Base-by-base conservation (phyloP, 1,284 basidiomycete species). In the Fereydounia khargensis region DNA sequence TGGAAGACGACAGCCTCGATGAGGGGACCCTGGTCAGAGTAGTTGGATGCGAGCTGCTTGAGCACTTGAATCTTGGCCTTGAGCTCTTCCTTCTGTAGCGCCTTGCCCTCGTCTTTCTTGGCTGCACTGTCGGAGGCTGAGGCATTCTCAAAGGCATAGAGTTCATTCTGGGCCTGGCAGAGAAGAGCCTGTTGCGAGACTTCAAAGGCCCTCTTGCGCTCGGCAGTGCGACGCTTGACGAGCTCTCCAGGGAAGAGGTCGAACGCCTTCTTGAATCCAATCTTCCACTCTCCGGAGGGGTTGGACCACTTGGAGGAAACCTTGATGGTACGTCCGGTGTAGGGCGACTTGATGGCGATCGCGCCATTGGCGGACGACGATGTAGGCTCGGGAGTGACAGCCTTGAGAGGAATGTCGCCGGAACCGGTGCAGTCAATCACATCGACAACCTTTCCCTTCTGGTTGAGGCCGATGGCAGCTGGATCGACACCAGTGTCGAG, bases 401-500 rank as follows among this genome's bases (percentile, higher is more conserved):
- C 27, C n/a, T 44, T 44, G 20, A 71, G 65, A 3, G 58, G 40
- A 4, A 73, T 50, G 33, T 74, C 72, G 20, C 69, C 71, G 6
- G 63, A 56, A 16, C 72, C 73, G 10, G 64, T 70, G 54, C 76
- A 77, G 62, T 77, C 76, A 33, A 77, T 76, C 14, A 76, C 65
- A 28, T 77, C 76, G 35, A 76, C 74, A 8, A 77, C 58, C 52
- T 75, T 76, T 44, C 68, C 73, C 27, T 61, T 60, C 5, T 56
- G 58, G 25, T 68, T 55, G 31, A 77, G 69, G 13, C 76, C 76
- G 24, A 68, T 49, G 7, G 76, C 73, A 19, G 74, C 76, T 2
- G 73, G 73, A 38, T 77, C 76, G 11, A 76, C 70, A 35, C 76
- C 76, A 2, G 76, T 77, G 46, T 77, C 75, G n/a, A 77, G 67